Evolutionary conservation across 169 alveolate species (phyloP), one percentile per base, ranked within the genome.

Genomic region (Eimeria tenella): DNA sequence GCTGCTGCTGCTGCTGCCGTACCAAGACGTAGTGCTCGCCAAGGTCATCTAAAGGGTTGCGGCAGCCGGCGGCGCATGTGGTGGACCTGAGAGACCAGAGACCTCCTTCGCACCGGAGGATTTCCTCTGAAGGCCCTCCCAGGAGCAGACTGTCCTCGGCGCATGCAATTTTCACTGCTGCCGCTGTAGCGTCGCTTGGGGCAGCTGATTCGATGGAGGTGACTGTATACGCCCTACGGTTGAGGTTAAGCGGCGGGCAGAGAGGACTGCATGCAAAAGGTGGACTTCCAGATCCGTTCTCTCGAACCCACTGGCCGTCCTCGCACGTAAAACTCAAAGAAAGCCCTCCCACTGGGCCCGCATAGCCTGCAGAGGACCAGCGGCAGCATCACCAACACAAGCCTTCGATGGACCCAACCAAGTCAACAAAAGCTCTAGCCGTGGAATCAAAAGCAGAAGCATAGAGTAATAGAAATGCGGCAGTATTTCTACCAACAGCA

Each of bases 251-350:
- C 56, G 90, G 73, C 19, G 90, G 74, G 19, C 90, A 81, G 15
- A 81, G 15, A 7, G 90, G 90, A 7, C 55, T 56, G 74, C 90
- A 81, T 4, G 68, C 56, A 21, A 81, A 81, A 0, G 90, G 55
- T 55, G 90, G 31, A 58, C 4, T 17, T 17, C 68, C 11, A 10
- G 68, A 25, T 71, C 58, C 58, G 10, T 23, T 25, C 23, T 56
- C 68, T 5, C 90, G 90, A 21, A 81, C 56, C 90, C 90, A 81
- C 90, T 55, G 73, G 55, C 90, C 90, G 62, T 81, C 90, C 0
- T 53, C 73, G 42, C 90, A 81, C 10, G 23, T 56, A 58, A 81
- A 56, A 15, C 9, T 53, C 73, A 23, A 11, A 56, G 90, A 81
- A 25, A 25, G 42, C 53, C 6, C 11, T 23, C 90, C 90, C 21